Evolutionary conservation across 225 moss, liverwort and hornwort species (phyloP).

Genomic region (Neckera pumila): DNA sequence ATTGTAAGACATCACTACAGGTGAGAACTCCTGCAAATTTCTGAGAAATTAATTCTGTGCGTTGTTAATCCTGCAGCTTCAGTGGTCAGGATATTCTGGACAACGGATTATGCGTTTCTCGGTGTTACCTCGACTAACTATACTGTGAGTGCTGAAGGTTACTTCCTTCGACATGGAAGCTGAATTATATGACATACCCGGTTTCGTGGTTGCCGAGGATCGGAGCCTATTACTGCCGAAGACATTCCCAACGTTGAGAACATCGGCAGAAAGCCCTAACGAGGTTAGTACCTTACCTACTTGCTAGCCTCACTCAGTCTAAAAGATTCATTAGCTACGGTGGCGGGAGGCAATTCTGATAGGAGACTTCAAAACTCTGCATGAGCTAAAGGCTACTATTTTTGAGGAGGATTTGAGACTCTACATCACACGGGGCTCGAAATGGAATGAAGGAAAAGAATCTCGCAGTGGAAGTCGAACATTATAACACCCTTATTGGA

Average conservation of each 20-base stretch:
- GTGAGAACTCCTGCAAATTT: not conserved
- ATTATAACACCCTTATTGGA: not conserved
- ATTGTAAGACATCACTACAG: not conserved
- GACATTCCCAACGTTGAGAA: not conserved
- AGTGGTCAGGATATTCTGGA: not conserved
- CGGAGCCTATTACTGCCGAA: not conserved
- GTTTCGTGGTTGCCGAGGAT: not conserved
- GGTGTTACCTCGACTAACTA: not conserved
- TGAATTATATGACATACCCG: not conserved
- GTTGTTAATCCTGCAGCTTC: not conserved
- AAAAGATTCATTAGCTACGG: not conserved
- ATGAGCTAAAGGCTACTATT: not conserved
- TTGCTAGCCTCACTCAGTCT: not conserved
- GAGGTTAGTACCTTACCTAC: not conserved
- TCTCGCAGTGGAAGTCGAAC: too few relatives aligned
- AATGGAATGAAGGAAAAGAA: too few relatives aligned
- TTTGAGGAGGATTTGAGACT: not conserved
- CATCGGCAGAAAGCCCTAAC: not conserved
- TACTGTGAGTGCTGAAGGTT: not conserved
- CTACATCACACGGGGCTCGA: not conserved
- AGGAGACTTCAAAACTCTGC: not conserved
- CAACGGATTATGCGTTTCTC: not conserved
- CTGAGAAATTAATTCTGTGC: not conserved
- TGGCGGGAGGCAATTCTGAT: too few relatives aligned
- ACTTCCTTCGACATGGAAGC: not conserved